These are phyloP conservation scores for Backusella tuberculispora DNA, from an alignment of 192 early-diverging fungal species.

Conservation along the genomic window DNA sequence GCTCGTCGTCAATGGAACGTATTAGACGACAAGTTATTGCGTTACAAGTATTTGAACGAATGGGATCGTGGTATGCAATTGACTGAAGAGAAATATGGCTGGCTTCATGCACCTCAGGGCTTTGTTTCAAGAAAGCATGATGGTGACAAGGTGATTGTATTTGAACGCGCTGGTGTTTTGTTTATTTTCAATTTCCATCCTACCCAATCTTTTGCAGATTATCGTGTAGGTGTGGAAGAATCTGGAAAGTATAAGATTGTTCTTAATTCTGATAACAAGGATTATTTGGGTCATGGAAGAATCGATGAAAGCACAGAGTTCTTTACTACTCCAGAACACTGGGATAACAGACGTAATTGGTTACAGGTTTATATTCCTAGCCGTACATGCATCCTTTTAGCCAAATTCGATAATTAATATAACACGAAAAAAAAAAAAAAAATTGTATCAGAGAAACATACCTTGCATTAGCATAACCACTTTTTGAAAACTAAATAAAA, in stretches of 20 bases:
- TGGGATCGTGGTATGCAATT: constrained; percentile 88
- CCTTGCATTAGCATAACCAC: background rate
- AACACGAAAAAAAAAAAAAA: background rate
- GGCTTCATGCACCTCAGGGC: constrained; percentile 70
- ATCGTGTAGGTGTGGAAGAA: constrained; percentile 78
- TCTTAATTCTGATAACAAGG: constrained; percentile 76
- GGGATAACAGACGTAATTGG: constrained; percentile 77
- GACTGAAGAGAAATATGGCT: constrained; percentile 71
- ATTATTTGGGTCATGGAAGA: constrained; percentile 82
- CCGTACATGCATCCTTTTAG: constrained; percentile 70
- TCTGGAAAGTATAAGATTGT: constrained; percentile 75
- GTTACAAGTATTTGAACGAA: constrained; percentile 92
- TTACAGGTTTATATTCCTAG: constrained; percentile 85
- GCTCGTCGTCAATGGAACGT: constrained; percentile 96
- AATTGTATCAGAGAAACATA: background rate
- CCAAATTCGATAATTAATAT: background rate
- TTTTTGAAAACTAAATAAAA: background rate
- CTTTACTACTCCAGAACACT: constrained; percentile 70
- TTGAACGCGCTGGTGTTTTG: constrained; percentile 87
- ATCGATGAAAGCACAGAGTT: constrained; percentile 65
- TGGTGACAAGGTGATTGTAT: constrained; percentile 89
- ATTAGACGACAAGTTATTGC: constrained; percentile 81
- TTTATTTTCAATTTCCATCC: constrained; percentile 98
- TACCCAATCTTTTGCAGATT: constrained; percentile 83
- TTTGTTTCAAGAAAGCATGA: constrained; percentile 91